Evolutionary conservation across 805 yeast genomes (phyloP).

Genomic region (Candida quercuum): DNA sequence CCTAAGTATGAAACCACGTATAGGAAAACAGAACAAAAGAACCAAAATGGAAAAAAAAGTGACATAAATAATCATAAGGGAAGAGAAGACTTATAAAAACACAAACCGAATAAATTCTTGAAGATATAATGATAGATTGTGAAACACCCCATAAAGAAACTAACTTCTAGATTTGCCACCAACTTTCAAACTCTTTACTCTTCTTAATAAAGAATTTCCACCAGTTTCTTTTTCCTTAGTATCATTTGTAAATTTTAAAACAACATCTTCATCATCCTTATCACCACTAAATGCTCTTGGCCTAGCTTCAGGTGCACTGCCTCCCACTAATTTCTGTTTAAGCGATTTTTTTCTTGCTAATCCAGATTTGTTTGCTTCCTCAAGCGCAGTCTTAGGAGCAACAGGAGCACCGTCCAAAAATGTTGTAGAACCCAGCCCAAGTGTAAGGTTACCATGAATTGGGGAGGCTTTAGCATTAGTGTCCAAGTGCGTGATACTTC

Average conservation of each 20-base stretch:
- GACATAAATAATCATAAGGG: too few species aligned
- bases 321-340: constrained; percentile 50
- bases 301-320: constrained; percentile 1
- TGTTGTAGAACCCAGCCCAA: constrained; percentile 89
- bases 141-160: neutral
- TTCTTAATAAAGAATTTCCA: constrained; percentile 62
- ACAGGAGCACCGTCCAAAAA: constrained; percentile 97
- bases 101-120: too few species aligned
- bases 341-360: constrained; percentile 82
- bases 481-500: constrained; percentile 62
- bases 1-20: too few species aligned
- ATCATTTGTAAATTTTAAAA: constrained; percentile 24
- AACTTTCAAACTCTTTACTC: constrained; percentile 88
- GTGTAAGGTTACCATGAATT: constrained; percentile 80
- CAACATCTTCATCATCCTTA: constrained; percentile 28
- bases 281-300: constrained; percentile 14
- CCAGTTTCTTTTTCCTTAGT: constrained; percentile 16
- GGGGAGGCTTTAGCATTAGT: constrained; percentile 61
- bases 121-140: neutral
- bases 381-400: constrained; percentile 37
- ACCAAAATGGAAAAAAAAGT: too few species aligned
- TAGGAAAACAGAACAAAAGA: too few species aligned
- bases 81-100: too few species aligned
- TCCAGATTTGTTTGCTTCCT: constrained; percentile 36
- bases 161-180: constrained; percentile 25